A percentile compares a stretch with the other conserved stretches of the same genome.
phyloP scores from a whole-genome alignment of 2,329 filamentous ascomycete species.

The Neofusicoccum kwambonambiense region DNA sequence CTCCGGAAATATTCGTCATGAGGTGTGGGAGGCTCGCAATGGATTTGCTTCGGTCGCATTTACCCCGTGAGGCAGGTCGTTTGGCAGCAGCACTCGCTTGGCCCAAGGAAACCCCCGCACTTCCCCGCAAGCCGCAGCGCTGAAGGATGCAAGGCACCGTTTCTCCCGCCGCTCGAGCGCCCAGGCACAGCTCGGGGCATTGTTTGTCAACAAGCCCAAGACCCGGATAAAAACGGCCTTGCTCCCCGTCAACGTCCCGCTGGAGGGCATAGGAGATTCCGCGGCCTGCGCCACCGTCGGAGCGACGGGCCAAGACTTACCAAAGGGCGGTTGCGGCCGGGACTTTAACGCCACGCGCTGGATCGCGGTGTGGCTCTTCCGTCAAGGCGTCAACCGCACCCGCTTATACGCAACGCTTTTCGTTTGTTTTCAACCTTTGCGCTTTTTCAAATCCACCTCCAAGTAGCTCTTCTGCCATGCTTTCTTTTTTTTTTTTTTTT shows the following conservation, averaged over 20 bases:
- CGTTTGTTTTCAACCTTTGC: background rate
- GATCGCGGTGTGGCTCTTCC: background rate
- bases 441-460: background rate
- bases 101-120: background rate
- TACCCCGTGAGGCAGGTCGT: conserved; percentile 7
- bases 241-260: background rate
- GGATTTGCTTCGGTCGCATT: conserved; percentile 4
- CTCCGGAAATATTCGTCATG: conserved; percentile 6
- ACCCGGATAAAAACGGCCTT: background rate
- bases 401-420: background rate
- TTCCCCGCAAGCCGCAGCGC: conserved; percentile 1
- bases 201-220: too few relatives aligned
- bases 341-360: background rate
- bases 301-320: background rate
- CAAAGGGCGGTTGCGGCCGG: background rate
- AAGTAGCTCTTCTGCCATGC: too few relatives aligned
- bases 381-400: conserved; percentile 1
- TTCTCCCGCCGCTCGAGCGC: too few relatives aligned
- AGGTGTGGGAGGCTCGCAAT: background rate
- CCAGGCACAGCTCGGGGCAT: too few relatives aligned
- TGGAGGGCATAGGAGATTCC: background rate
- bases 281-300: background rate
- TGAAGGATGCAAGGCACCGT: background rate
- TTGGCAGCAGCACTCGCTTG: background rate
- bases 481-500: too few relatives aligned